Percentiles rank a stretch among this genome's conserved stretches.
Evolutionary conservation across 768 basidiomycete species (phyloP).

Genomic region (Mycena olivaceomarginata): DNA sequence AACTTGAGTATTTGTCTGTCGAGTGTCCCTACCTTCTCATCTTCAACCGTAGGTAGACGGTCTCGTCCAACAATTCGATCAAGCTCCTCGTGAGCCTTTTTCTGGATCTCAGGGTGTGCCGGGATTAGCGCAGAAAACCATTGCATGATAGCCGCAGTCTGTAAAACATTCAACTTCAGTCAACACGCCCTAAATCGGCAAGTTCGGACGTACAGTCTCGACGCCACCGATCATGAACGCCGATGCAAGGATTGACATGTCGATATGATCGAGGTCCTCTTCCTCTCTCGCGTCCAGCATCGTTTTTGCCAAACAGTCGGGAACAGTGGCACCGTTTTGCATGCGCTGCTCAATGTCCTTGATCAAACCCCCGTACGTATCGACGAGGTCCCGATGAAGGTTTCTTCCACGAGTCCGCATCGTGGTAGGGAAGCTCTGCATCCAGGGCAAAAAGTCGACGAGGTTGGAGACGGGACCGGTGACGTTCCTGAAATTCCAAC

Average conservation of each 20-base stretch:
- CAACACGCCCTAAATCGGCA: neutral
- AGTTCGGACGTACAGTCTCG: slow-evolving; percentile 57
- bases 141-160: slow-evolving; percentile 61
- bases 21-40: slow-evolving; percentile 44
- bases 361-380: slow-evolving; percentile 62
- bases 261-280: slow-evolving; percentile 59
- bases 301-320: slow-evolving; percentile 65
- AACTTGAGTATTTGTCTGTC: neutral
- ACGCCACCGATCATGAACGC: slow-evolving; percentile 68
- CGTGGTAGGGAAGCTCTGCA: slow-evolving; percentile 62
- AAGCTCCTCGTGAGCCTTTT: slow-evolving; percentile 18
- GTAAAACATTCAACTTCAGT: neutral
- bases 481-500: slow-evolving; percentile 55
- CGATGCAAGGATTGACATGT: slow-evolving; percentile 62
- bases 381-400: slow-evolving; percentile 61
- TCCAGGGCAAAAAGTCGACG: slow-evolving; percentile 65
- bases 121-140: slow-evolving; percentile 61
- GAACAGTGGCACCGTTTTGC: slow-evolving; percentile 59
- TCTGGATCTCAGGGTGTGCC: slow-evolving; percentile 24
- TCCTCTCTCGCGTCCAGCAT: slow-evolving; percentile 56
- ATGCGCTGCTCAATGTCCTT: slow-evolving; percentile 59
- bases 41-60: slow-evolving; percentile 48
- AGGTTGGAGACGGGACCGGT: slow-evolving; percentile 67
- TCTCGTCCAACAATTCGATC: slow-evolving; percentile 16
- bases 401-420: slow-evolving; percentile 61